Evolutionary conservation across 306 rosid genomes (phyloP), one percentile per base, ranked within the genome.

Genomic region (Prunus mira): DNA sequence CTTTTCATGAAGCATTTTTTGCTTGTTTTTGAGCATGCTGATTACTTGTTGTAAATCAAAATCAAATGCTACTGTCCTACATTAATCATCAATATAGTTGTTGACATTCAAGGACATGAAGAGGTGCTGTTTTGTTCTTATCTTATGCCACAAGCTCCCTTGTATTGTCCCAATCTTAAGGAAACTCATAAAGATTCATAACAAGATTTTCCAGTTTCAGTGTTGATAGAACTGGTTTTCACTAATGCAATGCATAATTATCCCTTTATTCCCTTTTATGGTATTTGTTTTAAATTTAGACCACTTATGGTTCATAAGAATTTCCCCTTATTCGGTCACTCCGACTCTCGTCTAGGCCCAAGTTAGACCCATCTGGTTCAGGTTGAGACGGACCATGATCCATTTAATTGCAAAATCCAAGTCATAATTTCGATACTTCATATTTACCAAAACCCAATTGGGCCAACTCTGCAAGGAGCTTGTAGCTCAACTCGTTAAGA

Each of bases 1-100:
- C 72, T 57, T 68, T 74, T 76, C 50, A 30, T 58, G 25, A n/a
- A 32, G 55, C 25, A 38, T 38, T 38, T 38, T 27, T 61, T 72
- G 67, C 67, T 72, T 41, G 15, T 4, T 57, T 41, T 25, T 57
- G 17, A 41, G 76, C 55, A 72, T 22, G 43, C 38, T 56, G 76
- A 56, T 34, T 22, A 15, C 45, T 27, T 17, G 7, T 41, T 72
- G 76, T 41, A 22, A 58, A 41, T 63, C 41, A 72, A 72, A 72
- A 22, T 72, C 11, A 45, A 25, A 67, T 4, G 55, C 22, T 65
- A 56, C 12, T 12, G 71, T 24, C 52, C 20, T 46, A 50, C 46
- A 41, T 28, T 12, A 12, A 27, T 57, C 32, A 61, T 71, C 49
- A 63, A 61, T 62, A 47, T 58, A 10, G 2, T 22, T 56, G 9